Percentiles rank a stretch among this genome's conserved stretches.
Evolutionary conservation across 1,284 basidiomycete genomes (phyloP).

Genomic region (Puccinia horiana): DNA sequence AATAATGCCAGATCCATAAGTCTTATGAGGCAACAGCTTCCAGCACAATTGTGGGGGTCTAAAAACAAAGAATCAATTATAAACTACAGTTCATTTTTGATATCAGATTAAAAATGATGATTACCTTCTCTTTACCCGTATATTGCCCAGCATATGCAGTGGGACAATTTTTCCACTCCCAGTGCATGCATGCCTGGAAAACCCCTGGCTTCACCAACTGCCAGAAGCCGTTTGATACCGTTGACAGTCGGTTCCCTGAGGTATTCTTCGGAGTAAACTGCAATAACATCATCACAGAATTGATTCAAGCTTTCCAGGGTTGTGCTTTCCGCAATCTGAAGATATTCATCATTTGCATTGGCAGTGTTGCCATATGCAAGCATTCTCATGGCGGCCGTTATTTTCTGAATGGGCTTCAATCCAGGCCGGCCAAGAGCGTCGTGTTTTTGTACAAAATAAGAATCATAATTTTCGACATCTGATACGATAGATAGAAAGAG

Average conservation of each 20-base stretch:
- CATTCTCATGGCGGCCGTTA: neutral
- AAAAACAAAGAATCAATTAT: no score
- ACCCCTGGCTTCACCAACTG: neutral
- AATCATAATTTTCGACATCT: neutral
- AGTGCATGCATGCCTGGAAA: constrained; percentile 34
- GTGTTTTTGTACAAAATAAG: neutral
- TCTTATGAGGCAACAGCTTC: constrained; percentile 21
- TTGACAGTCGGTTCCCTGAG: neutral
- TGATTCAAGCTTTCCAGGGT: neutral
- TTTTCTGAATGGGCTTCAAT: neutral
- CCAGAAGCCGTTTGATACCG: neutral
- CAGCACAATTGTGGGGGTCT: constrained; percentile 5
- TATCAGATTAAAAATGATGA: neutral
- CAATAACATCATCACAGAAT: neutral
- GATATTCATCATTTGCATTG: neutral
- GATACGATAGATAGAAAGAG: neutral
- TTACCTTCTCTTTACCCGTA: constrained; percentile 5
- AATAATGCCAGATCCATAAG: constrained; percentile 28
- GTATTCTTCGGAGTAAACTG: neutral
- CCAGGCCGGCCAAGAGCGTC: neutral
- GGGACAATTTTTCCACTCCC: constrained; percentile 29
- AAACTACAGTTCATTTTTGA: neutral
- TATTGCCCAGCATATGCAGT: neutral
- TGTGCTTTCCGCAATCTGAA: neutral
- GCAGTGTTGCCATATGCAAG: neutral